phyloP scores from a whole-genome alignment of 768 basidiomycete species.

The Cytidiella melzeri region DNA sequence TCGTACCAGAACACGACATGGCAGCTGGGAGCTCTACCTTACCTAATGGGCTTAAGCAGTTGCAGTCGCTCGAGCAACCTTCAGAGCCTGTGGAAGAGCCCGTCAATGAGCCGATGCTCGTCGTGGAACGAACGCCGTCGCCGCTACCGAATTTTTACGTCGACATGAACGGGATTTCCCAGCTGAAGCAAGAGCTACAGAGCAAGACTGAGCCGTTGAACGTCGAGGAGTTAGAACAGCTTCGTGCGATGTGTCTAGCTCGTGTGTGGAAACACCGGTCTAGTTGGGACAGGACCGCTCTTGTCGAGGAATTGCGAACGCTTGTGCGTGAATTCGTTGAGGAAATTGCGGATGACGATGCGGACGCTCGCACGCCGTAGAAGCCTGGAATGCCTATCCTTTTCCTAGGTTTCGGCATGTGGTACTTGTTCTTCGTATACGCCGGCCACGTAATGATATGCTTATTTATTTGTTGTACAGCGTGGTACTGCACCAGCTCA shows the following conservation, averaged over 20 bases:
- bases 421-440: too few species aligned
- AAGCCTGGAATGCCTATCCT: background rate
- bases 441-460: background rate
- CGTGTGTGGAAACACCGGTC: conserved; percentile 75
- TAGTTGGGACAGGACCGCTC: conserved; percentile 75
- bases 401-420: too few species aligned
- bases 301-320: conserved; percentile 53
- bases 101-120: conserved; percentile 36
- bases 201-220: conserved; percentile 54
- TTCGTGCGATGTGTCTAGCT: conserved; percentile 78
- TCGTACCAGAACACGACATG: too few species aligned
- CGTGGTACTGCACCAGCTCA: background rate
- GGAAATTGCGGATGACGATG: conserved; percentile 38
- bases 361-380: conserved; percentile 3
- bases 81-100: background rate
- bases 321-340: conserved; percentile 60
- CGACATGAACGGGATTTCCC: conserved; percentile 40
- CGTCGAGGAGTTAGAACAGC: conserved; percentile 90
- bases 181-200: conserved; percentile 45
- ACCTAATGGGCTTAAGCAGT: too few species aligned
- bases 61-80: background rate
- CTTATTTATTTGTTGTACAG: background rate
- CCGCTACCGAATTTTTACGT: conserved; percentile 77
- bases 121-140: conserved; percentile 54
- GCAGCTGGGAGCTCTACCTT: too few species aligned